Evolutionary conservation across 192 early-diverging fungal genomes (phyloP).

Genomic region (Backusella tuberculispora): DNA sequence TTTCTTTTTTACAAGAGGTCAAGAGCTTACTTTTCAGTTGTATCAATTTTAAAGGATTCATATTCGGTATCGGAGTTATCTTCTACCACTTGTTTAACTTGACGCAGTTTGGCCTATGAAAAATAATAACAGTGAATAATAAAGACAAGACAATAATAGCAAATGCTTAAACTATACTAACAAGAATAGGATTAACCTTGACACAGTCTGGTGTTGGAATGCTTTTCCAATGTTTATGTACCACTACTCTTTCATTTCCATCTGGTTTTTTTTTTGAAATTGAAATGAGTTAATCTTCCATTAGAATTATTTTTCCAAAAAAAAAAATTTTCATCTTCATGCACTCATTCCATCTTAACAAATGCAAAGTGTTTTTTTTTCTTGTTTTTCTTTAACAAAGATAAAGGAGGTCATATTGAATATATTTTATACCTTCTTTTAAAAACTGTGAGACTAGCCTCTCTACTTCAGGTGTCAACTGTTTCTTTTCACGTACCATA

Average conservation of each 20-base stretch:
- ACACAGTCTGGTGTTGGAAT: slow-evolving; percentile 28
- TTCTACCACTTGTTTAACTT: slow-evolving; percentile 18
- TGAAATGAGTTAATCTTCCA: slow-evolving; percentile 18
- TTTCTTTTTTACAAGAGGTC: neutral
- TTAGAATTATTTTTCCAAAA: slow-evolving; percentile 22
- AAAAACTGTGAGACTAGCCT: slow-evolving; percentile 35
- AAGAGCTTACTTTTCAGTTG: slow-evolving; percentile 16
- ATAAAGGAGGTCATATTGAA: neutral
- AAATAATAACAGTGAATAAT: neutral
- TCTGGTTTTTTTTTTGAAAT: slow-evolving; percentile 4
- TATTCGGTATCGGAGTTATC: slow-evolving; percentile 19
- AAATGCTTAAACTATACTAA: slow-evolving; percentile 13
- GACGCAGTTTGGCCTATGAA: slow-evolving; percentile 26
- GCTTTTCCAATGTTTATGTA: slow-evolving; percentile 25
- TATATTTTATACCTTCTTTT: slow-evolving; percentile 35
- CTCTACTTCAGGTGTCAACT: slow-evolving; percentile 29
- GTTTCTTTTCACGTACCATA: slow-evolving; percentile 21
- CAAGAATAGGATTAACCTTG: slow-evolving; percentile 33
- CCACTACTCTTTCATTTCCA: neutral
- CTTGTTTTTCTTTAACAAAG: neutral
- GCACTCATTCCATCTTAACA: neutral
- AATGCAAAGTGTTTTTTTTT: neutral
- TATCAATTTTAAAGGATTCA: slow-evolving; percentile 24
- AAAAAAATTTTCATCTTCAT: slow-evolving; percentile 17
- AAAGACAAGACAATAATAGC: neutral